Conservation (phyloP, 805 yeast genomes). For the Pichia membranifaciens region DNA sequence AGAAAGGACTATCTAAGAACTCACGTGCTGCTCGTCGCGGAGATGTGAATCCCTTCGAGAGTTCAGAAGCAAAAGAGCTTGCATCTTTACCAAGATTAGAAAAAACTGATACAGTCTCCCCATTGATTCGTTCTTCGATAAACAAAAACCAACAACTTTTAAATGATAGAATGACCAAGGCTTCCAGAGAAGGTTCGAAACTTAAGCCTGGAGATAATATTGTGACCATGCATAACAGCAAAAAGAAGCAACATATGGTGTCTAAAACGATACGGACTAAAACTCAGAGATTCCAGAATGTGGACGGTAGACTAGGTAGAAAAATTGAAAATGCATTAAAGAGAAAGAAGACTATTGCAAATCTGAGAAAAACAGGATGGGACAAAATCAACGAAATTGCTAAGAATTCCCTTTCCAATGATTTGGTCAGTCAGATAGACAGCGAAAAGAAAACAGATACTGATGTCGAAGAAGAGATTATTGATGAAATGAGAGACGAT, state of each 20-base stretch:
- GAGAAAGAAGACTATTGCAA: conserved; percentile 57
- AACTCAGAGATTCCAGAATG: conserved; percentile 13
- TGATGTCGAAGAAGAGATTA: conserved; percentile 15
- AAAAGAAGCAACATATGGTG: conserved; percentile 22
- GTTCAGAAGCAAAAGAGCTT: conserved; percentile 41
- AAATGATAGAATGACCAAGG: conserved; percentile 43
- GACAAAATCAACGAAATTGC: conserved; percentile 55
- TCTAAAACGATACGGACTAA: conserved; percentile 24
- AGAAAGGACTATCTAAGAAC: conserved; percentile 45
- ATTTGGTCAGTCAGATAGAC: conserved; percentile 8
- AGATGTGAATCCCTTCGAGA: conserved; percentile 32
- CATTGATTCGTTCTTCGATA: conserved; percentile 59
- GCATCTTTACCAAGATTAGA: conserved; percentile 52
- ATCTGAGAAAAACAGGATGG: conserved; percentile 67
- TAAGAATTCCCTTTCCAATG: conserved; percentile 23
- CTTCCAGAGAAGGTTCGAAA: background rate
- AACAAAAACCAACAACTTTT: conserved; percentile 56
- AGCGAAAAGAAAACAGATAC: conserved; percentile 17
- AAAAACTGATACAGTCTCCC: conserved; percentile 52
- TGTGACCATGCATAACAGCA: conserved; percentile 13
- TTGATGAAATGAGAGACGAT: conserved; percentile 15
- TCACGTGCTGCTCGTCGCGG: conserved; percentile 79
- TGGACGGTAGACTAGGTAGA: conserved; percentile 22
- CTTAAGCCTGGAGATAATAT: conserved; percentile 11
- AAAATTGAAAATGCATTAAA: conserved; percentile 61